phyloP scores from a whole-genome alignment of 306 rosid genomes.

The Pyrus pyrifolia region DNA sequence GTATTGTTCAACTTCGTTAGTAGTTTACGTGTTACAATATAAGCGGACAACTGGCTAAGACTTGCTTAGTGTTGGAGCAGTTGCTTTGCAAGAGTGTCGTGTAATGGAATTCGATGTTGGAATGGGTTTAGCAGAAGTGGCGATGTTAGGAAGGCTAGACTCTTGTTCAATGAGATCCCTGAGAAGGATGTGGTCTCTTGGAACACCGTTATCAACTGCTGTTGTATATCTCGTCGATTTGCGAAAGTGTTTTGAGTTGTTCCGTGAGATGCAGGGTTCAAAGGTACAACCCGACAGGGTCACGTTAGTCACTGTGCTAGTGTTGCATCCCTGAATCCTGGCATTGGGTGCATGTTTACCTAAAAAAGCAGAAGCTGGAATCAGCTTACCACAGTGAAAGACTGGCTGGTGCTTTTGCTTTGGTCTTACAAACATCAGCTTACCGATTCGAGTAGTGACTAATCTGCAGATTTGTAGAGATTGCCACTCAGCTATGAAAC shows the following conservation, averaged over 20 bases:
- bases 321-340: conserved; percentile 24
- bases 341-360: conserved; percentile 25
- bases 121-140: conserved; percentile 25
- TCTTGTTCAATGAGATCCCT: conserved; percentile 17
- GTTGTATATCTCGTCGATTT: too few relatives aligned
- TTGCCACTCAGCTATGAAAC: conserved; percentile 24
- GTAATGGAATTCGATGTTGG: conserved; percentile 26
- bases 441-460: conserved; percentile 16
- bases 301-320: too few relatives aligned
- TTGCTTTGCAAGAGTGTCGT: conserved; percentile 13
- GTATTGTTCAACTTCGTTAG: too few relatives aligned
- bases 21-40: too few relatives aligned
- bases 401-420: conserved; percentile 10
- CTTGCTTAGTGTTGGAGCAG: conserved; percentile 9
- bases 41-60: not conserved
- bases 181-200: conserved; percentile 19
- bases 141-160: conserved; percentile 13
- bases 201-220: too few relatives aligned
- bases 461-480: conserved; percentile 18
- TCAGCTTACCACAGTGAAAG: conserved; percentile 17
- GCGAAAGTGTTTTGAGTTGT: too few relatives aligned
- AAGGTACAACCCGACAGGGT: too few relatives aligned
- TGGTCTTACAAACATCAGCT: not conserved
- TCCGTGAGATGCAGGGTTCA: too few relatives aligned
- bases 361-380: not conserved